phyloP scores from a whole-genome alignment of 192 early-diverging fungal genomes.

The Dissophora globulifera region DNA sequence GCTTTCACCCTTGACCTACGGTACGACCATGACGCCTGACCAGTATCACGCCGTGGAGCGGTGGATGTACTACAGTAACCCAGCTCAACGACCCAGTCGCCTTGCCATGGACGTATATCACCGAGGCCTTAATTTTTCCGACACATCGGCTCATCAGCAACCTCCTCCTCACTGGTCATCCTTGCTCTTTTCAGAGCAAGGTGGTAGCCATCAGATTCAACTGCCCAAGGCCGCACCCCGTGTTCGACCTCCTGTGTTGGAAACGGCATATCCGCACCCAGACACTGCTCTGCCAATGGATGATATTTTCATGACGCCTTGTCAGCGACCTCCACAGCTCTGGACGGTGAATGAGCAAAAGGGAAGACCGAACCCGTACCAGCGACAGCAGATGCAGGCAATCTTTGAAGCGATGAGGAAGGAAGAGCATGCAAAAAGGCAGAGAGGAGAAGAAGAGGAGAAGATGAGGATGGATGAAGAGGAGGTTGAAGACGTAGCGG shows the following conservation, averaged over 20 bases:
- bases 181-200: not conserved
- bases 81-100: not conserved
- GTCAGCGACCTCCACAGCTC: constrained; percentile 25
- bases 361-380: constrained; percentile 13
- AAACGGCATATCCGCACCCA: not conserved
- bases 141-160: not conserved
- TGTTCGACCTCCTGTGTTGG: constrained; percentile 8
- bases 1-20: constrained; percentile 17
- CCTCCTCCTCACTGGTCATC: not conserved
- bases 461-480: not conserved
- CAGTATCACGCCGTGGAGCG: not conserved
- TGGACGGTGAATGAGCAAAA: constrained; percentile 12
- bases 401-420: constrained; percentile 4
- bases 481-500: not conserved
- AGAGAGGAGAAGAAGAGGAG: not conserved
- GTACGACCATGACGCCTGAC: not conserved
- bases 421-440: not conserved
- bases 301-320: constrained; percentile 14
- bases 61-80: not conserved
- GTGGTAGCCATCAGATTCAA: not conserved
- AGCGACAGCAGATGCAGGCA: constrained; percentile 13
- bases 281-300: not conserved
- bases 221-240: not conserved
- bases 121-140: not conserved
- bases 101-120: not conserved